Conservation (phyloP, 2,329 filamentous ascomycete genomes). For the Chaetomiaceae sp. region DNA sequence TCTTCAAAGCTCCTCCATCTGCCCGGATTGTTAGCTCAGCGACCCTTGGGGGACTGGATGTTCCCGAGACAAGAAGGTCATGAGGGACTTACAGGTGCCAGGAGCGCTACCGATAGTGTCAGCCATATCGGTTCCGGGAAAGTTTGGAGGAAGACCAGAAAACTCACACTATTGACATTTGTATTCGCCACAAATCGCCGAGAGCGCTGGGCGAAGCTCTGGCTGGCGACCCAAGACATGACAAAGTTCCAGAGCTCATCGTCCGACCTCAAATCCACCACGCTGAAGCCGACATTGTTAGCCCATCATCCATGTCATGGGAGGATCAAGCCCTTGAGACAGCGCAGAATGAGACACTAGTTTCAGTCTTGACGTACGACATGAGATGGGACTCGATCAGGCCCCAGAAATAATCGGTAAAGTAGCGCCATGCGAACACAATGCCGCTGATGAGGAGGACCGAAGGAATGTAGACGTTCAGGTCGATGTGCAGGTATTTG, state of each 20-base stretch:
- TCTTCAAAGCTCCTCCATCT: constrained; percentile 34
- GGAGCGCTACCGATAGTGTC: background rate
- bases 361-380: constrained; percentile 34
- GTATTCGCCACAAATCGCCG: constrained; percentile 63
- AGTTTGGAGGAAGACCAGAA: constrained; percentile 17
- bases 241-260: constrained; percentile 71
- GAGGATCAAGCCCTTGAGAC: too few species aligned
- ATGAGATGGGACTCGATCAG: constrained; percentile 54
- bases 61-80: background rate
- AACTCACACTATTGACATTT: constrained; percentile 30
- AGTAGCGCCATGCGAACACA: constrained; percentile 50
- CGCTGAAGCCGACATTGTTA: background rate
- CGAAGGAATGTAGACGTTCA: constrained; percentile 58
- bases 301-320: background rate
- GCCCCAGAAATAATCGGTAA: constrained; percentile 44
- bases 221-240: constrained; percentile 64
- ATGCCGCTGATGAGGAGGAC: constrained; percentile 48
- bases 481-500: constrained; percentile 56
- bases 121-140: background rate
- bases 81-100: constrained; percentile 1
- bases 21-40: constrained; percentile 36
- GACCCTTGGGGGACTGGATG: background rate
- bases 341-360: background rate
- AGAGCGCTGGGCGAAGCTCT: constrained; percentile 56
- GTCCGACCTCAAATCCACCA: constrained; percentile 57